Evolutionary conservation across 2,329 filamentous ascomycete genomes (phyloP).

Genomic region (Cercospora beticola): DNA sequence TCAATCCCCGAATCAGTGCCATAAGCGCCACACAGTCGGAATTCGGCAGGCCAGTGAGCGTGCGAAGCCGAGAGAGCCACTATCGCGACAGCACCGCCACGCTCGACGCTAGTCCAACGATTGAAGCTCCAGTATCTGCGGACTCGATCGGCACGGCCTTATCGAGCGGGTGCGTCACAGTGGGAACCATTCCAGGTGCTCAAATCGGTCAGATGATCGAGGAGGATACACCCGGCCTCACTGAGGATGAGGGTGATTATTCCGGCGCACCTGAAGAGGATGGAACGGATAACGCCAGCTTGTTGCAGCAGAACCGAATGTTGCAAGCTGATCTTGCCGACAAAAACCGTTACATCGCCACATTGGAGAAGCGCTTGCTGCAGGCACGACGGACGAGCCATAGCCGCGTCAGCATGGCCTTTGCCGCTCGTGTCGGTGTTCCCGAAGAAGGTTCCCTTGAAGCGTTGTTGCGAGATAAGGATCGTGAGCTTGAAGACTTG

Average conservation of each 20-base stretch:
- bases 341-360: constrained; percentile 94
- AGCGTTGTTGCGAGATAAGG: constrained; percentile 77
- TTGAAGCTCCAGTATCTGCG: constrained; percentile 24
- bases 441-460: constrained; percentile 72
- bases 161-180: constrained; percentile 35
- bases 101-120: constrained; percentile 35
- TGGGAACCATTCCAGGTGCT: constrained; percentile 34
- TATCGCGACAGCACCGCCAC: constrained; percentile 38
- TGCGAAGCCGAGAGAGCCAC: constrained; percentile 33
- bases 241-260: constrained; percentile 47
- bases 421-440: constrained; percentile 49
- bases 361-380: constrained; percentile 84
- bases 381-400: constrained; percentile 90
- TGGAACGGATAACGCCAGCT: constrained; percentile 79
- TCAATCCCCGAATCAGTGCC: constrained; percentile 41
- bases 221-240: constrained; percentile 38
- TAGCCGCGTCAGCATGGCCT: constrained; percentile 76
- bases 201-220: constrained; percentile 33
- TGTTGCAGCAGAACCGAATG: constrained; percentile 83
- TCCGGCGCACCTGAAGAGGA: constrained; percentile 69
- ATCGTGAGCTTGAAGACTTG: constrained; percentile 89
- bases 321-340: constrained; percentile 93
- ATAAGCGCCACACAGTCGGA: constrained; percentile 39
- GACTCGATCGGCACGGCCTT: constrained; percentile 31
- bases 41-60: constrained; percentile 35